Evolutionary conservation across 2,329 filamentous ascomycete species (phyloP), one percentile per base, ranked within the genome.

Genomic region (Capronia americana): DNA sequence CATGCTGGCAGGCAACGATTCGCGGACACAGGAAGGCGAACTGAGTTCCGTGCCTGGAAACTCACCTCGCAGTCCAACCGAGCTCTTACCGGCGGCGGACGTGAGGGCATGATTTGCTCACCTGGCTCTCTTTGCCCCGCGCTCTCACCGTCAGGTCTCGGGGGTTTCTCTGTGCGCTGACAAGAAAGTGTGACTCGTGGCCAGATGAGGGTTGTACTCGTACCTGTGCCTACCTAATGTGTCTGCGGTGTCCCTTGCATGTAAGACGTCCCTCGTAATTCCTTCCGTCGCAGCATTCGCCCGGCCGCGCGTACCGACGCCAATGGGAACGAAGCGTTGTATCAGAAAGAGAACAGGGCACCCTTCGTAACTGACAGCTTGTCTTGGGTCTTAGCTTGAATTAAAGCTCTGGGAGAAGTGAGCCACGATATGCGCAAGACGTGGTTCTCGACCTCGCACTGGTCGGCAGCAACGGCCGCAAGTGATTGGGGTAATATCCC

Each of bases 191-290:
- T 61, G 58, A 53, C 58, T 53, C 32, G 58, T 61, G 46, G 46
- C 58, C 26, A 23, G 30, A 30, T 38, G 58, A 28, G 34, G 58
- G 58, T 53, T 24, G 58, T 54, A 53, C 54, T 61, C 57, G 57
- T 67, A 30, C 65, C 48, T 64, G 44, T 48, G 46, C 41, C 48
- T 12, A 20, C 41, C 48, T 12, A 20, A 30, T 20, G 50, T 56
- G 48, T 61, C 63, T 65, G 59, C 50, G 54, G 66, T 65, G 66
- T 68, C 55, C 66, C 66, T 68, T 68, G 66, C 66, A 68, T 68
- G 59, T 68, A 63, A 62, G 48, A 65, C 63, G 62, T 64, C 53
- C 38, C 51, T 53, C 4, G 48, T 61, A 32, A 53, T 44, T 44
- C 38, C 57, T 48, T 55, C 57, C 44, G 24, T 56, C 32, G 48